Percentiles rank a stretch among this genome's conserved stretches.
Evolutionary conservation across 768 basidiomycete genomes (phyloP).

Genomic region (Leccinum imitatum): DNA sequence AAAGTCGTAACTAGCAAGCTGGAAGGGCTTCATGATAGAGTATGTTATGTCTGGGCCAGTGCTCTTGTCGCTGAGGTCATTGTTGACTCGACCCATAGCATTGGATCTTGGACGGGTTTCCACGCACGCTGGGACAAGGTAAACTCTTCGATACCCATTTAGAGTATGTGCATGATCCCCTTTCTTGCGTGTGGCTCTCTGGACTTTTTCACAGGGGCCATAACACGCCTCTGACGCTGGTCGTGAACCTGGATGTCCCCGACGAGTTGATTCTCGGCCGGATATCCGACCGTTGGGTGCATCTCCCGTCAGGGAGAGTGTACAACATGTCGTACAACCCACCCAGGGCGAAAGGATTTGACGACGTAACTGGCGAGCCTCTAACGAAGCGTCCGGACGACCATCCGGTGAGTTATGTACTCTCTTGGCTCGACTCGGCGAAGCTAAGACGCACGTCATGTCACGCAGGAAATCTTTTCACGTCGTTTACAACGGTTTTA

Average conservation of each 20-base stretch:
- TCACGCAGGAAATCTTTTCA: slow-evolving; percentile 67
- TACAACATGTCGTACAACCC: slow-evolving; percentile 90
- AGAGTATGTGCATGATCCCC: slow-evolving; percentile 41
- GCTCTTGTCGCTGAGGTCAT: background rate
- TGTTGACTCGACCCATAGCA: slow-evolving; percentile 44
- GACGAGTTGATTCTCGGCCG: slow-evolving; percentile 82
- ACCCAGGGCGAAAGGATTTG: slow-evolving; percentile 74
- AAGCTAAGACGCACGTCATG: slow-evolving; percentile 2
- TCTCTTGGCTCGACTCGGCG: background rate
- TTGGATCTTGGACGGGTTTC: slow-evolving; percentile 94
- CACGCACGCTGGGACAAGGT: slow-evolving; percentile 84
- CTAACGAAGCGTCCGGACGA: slow-evolving; percentile 89
- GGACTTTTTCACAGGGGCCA: slow-evolving; percentile 45
- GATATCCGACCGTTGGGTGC: slow-evolving; percentile 89
- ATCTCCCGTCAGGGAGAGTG: slow-evolving; percentile 82
- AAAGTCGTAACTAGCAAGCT: slow-evolving; percentile 74
- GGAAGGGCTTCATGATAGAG: slow-evolving; percentile 63
- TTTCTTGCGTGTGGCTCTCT: background rate
- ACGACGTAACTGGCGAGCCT: slow-evolving; percentile 86
- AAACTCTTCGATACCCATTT: slow-evolving; percentile 75
- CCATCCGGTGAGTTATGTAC: slow-evolving; percentile 63
- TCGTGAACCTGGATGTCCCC: slow-evolving; percentile 87
- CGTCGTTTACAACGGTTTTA: slow-evolving; percentile 79
- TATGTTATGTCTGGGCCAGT: slow-evolving; percentile 36
- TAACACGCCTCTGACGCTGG: slow-evolving; percentile 67